phyloP scores from a whole-genome alignment of 1,139 yeast species.

The Kodamaea plutei region DNA sequence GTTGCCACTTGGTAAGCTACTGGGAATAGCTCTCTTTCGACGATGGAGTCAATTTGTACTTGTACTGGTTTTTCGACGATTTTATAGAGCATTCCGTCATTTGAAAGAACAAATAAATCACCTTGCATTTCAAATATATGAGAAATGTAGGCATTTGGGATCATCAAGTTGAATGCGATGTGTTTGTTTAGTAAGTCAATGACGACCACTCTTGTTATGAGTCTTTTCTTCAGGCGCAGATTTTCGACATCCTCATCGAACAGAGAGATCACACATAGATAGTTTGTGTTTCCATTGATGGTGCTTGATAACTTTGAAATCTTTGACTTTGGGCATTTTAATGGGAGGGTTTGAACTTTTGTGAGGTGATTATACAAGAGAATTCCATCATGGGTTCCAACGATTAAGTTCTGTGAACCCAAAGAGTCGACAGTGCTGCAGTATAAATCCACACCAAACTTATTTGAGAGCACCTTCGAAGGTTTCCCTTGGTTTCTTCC shows the following conservation, averaged over 20 bases:
- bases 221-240: constrained; percentile 9
- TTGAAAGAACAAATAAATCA: constrained; percentile 56
- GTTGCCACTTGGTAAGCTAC: constrained; percentile 71
- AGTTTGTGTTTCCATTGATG: constrained; percentile 29
- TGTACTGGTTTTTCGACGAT: constrained; percentile 63
- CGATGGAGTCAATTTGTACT: constrained; percentile 66
- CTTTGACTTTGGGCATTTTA: constrained; percentile 57
- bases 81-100: constrained; percentile 72
- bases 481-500: constrained; percentile 76
- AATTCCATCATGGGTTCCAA: constrained; percentile 50
- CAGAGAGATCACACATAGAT: constrained; percentile 55
- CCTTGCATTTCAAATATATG: constrained; percentile 51
- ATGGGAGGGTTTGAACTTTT: constrained; percentile 53
- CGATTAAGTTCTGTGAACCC: constrained; percentile 42
- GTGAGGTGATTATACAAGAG: constrained; percentile 53
- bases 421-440: constrained; percentile 48
- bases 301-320: constrained; percentile 34
- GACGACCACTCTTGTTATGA: constrained; percentile 51
- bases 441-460: constrained; percentile 66
- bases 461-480: constrained; percentile 55
- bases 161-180: constrained; percentile 63
- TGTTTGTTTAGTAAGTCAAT: constrained; percentile 68
- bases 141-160: constrained; percentile 41
- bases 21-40: constrained; percentile 66
- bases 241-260: constrained; percentile 21